These are phyloP conservation scores for Lichtheimia ramosa DNA, from an alignment of 371 early-diverging fungal species.

Conservation along the genomic window DNA sequence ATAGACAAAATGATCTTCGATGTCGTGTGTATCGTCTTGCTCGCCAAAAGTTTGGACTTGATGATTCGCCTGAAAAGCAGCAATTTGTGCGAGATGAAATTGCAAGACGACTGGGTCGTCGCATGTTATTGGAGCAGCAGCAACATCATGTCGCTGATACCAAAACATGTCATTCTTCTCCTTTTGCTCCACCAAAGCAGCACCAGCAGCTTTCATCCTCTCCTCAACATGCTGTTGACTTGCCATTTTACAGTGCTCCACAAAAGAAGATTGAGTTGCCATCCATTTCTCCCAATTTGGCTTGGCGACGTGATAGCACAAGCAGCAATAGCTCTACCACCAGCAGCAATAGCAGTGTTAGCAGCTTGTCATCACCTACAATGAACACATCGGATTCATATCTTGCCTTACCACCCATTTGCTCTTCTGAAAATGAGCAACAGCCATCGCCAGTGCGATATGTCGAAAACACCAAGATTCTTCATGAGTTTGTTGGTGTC, in stretches of 20 bases:
- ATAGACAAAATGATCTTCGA: conserved; percentile 63
- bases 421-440: background rate
- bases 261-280: conserved; percentile 49
- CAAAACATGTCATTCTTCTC: too few species aligned
- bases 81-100: conserved; percentile 65
- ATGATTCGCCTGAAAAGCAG: conserved; percentile 53
- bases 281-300: conserved; percentile 18
- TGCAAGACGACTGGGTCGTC: conserved; percentile 30
- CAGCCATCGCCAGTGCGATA: conserved; percentile 9
- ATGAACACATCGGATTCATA: background rate
- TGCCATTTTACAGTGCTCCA: conserved; percentile 44
- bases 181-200: background rate
- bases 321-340: conserved; percentile 24
- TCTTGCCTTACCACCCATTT: background rate
- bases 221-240: conserved; percentile 14
- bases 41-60: conserved; percentile 58
- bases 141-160: background rate
- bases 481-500: conserved; percentile 30
- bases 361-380: background rate
- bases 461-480: conserved; percentile 22
- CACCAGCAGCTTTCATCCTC: background rate
- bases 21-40: conserved; percentile 71
- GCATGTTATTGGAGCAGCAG: conserved; percentile 17
- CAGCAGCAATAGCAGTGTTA: background rate
- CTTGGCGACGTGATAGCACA: conserved; percentile 21